Evolutionary conservation across 169 alveolate species (phyloP), one percentile per base, ranked within the genome.

Genomic region (Plasmodium gaboni): DNA sequence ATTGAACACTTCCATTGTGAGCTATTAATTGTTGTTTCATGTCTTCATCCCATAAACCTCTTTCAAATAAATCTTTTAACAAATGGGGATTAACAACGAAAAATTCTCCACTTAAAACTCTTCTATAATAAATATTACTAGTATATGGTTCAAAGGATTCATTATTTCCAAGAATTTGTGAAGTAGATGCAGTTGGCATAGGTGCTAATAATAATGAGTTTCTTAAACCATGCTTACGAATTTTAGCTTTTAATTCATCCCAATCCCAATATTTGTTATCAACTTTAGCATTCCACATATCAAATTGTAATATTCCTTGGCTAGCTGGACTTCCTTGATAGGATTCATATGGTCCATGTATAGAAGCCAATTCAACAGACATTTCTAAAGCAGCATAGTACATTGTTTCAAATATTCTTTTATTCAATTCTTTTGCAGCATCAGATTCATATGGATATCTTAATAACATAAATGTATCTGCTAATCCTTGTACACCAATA

Each of bases 141-240:
- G 99, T 99, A 95, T 97, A 98, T 1, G 99, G 99, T 92, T 98
- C 99, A 89, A 98, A 98, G n/a, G 99, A 96, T 93, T 99, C 99
- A 90, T 97, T 98, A 95, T 99, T 99, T 9, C 99, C 98, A 42
- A 98, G 94, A 55, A 98, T 98, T 94, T 98, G 99, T 1, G 99
- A 97, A 13, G 99, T 99, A 68, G 98, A 94, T 0, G 99, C 99
- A 9, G 99, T 99, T 0, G 99, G 99, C 99, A 99, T 99, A 28
- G 99, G 99, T 5, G 99, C 99, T 44, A 98, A 88, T 50, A 99
- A 91, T 9, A 99, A 95, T 8, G 99, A 98, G 94, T 99, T 99
- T 50, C 99, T 94, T 73, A 98, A 93, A 13, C 99, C 99, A 93
- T 96, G 93, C 68, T 94, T 90, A 57, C 91, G 92, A 26, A 99